Conservation (phyloP, 225 moss, liverwort and hornwort species). For the Physcomitrium patens region DNA sequence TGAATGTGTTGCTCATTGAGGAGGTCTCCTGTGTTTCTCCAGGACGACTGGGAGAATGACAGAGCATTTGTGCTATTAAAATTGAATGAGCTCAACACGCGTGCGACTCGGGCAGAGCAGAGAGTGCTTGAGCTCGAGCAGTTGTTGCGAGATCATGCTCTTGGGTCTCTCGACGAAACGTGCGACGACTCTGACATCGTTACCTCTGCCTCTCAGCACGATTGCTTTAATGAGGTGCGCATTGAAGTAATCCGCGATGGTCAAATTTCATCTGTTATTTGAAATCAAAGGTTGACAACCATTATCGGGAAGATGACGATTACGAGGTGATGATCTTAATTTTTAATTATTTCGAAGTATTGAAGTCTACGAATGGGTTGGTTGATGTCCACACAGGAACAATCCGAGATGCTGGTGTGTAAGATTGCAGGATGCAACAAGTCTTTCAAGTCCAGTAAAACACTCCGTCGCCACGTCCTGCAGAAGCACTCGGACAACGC, state of each 20-base stretch:
- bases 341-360: too few species aligned
- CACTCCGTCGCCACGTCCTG: slow-evolving; percentile 58
- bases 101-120: slow-evolving; percentile 59
- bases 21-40: neutral
- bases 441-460: slow-evolving; percentile 67
- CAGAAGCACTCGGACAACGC: slow-evolving; percentile 65
- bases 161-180: slow-evolving; percentile 52
- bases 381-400: slow-evolving; percentile 30
- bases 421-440: slow-evolving; percentile 64
- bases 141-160: slow-evolving; percentile 54
- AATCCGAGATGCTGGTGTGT: slow-evolving; percentile 57
- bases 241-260: neutral
- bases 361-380: neutral
- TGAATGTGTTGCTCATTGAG: neutral
- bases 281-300: too few species aligned
- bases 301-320: too few species aligned
- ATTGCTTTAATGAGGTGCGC: slow-evolving; percentile 49
- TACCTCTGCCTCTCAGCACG: slow-evolving; percentile 51
- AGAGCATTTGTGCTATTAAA: slow-evolving; percentile 46
- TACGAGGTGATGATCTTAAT: too few species aligned
- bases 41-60: slow-evolving; percentile 62
- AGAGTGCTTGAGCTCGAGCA: slow-evolving; percentile 63
- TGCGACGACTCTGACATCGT: slow-evolving; percentile 64
- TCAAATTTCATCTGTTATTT: neutral
- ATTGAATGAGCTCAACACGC: slow-evolving; percentile 51